Conservation (phyloP, 2,329 filamentous ascomycete species). For the Clonostachys rosea region DNA sequence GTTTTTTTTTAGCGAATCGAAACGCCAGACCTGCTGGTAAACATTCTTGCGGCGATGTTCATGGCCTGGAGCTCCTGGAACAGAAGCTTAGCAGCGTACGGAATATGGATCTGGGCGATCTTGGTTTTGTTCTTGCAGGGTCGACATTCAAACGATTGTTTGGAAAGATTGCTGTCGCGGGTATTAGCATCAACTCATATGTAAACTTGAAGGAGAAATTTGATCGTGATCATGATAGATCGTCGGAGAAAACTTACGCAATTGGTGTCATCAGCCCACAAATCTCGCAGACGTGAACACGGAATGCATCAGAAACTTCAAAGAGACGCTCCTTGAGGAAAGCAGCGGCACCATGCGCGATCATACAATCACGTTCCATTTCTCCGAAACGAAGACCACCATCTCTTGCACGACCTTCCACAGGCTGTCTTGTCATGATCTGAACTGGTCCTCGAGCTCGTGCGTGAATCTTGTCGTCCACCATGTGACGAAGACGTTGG, state of each 20-base stretch:
- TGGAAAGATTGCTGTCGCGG: slow-evolving; percentile 73
- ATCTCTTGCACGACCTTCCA: slow-evolving; percentile 96
- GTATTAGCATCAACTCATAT: slow-evolving; percentile 21
- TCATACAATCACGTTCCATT: slow-evolving; percentile 99
- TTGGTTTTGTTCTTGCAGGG: slow-evolving; percentile 99
- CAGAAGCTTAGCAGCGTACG: slow-evolving; percentile 93
- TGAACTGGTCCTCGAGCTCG: slow-evolving; percentile 93
- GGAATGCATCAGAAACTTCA: slow-evolving; percentile 95
- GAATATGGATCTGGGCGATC: slow-evolving; percentile 96
- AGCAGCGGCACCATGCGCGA: slow-evolving; percentile 94
- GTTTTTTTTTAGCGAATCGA: slow-evolving; percentile 52
- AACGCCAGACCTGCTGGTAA: slow-evolving; percentile 77
- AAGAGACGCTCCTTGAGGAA: slow-evolving; percentile 98
- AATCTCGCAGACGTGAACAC: slow-evolving; percentile 97
- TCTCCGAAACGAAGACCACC: slow-evolving; percentile 99
- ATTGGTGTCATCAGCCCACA: slow-evolving; percentile 99
- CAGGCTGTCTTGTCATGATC: slow-evolving; percentile 94
- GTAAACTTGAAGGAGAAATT: background rate
- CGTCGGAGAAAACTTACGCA: slow-evolving; percentile 64
- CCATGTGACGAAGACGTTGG: slow-evolving; percentile 97
- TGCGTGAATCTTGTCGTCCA: slow-evolving; percentile 99
- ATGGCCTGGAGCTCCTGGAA: slow-evolving; percentile 98
- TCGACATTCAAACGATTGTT: slow-evolving; percentile 92
- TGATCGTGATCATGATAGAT: background rate
- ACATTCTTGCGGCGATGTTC: slow-evolving; percentile 98